Base-by-base conservation (phyloP, 805 yeast species). In the Candida adriatica region DNA sequence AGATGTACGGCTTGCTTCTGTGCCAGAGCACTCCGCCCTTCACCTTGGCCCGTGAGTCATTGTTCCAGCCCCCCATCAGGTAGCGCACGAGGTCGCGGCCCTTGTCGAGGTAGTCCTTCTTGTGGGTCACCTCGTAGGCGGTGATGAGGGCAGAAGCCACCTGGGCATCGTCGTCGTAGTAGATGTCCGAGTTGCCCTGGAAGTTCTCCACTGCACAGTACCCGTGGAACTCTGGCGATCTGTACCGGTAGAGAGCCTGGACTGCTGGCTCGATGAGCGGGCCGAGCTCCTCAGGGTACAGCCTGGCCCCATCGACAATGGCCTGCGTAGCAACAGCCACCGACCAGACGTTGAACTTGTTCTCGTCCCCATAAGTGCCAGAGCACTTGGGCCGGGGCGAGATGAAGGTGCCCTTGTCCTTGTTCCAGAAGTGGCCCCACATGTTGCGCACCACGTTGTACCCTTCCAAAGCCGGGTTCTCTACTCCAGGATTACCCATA, bases 161-260 rank as follows among this genome's bases (percentile, higher is more conserved):
- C 50, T 79, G 88, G 3, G 87, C 88, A 49, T 79, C 81, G 47
- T 79, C 88, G 47, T 79, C 86, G 40, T 75, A 75, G 52, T 79
- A 78, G 24, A 79, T 73, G 50, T 79, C 86, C 30, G 59, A 58
- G 51, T 78, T 79, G 27, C 70, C 76, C 15, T 69, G 68, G 31
- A 61, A 62, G 46, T 75, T 69, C 47, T 72, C 76, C 5, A 79
- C 76, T 1, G 85, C 86, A 25, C 80, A 71, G 55, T 67, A 80
- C 5, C 79, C 85, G 35, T 68, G 68, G 26, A 58, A 47, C 37
- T 63, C 55, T 6, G 61, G 58, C 42, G 72, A 69, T 54, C 69
- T 68, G 55, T 75, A 78, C 38, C 59, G 62, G 34, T 62, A 66
- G 35, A 77, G 62, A 2, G 68, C 64, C 30, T 58, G 49, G 30